These are phyloP conservation scores for Bipolaris victoriae DNA, from an alignment of 2,329 filamentous ascomycete species.

Conservation along the genomic window DNA sequence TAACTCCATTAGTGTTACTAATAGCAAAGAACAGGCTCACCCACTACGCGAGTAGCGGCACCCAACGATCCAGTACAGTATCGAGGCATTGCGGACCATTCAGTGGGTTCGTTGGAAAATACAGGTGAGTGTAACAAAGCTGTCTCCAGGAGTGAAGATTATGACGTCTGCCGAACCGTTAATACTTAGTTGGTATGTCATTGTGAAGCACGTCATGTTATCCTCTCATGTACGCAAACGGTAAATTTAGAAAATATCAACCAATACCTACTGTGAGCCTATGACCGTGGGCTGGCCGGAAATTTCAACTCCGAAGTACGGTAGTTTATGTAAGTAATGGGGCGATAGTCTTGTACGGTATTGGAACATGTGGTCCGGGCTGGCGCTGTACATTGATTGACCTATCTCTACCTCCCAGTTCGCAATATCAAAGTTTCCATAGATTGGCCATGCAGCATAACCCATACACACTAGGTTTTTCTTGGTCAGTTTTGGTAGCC, in stretches of 20 bases:
- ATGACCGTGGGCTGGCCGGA: background rate
- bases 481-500: background rate
- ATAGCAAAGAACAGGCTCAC: too few relatives aligned
- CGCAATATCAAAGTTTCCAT: background rate
- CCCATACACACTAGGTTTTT: background rate
- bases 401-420: conserved; percentile 2
- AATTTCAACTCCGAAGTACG: background rate
- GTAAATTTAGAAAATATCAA: background rate
- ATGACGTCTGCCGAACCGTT: background rate
- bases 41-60: too few relatives aligned
- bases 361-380: background rate
- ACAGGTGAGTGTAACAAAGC: too few relatives aligned
- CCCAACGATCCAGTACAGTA: background rate
- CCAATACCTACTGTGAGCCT: background rate
- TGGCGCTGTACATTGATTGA: background rate
- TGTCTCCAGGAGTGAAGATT: background rate
- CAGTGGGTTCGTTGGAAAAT: background rate
- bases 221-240: background rate
- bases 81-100: background rate
- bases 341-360: background rate
- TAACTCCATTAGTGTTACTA: too few relatives aligned
- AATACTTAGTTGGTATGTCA: background rate
- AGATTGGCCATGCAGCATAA: background rate
- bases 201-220: background rate
- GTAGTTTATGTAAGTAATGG: background rate